Base-by-base conservation (phyloP, 805 yeast species). In the Ogataea degrootiae region DNA sequence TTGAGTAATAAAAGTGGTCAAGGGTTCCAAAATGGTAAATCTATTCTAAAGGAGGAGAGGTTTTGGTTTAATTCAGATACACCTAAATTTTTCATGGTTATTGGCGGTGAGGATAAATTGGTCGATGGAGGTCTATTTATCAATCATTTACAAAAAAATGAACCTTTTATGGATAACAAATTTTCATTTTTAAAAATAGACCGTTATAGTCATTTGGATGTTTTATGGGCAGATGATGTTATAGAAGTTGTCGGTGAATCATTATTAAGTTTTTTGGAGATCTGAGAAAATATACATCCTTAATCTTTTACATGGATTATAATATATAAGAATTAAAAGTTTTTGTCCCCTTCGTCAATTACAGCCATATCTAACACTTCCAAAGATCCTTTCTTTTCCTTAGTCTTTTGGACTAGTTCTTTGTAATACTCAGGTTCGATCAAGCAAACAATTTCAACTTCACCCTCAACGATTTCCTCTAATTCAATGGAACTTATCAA, bases 351-450 rank as follows among this genome's bases (percentile, higher is more conserved):
- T 47, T 82, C 84, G 51, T 80, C 82, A n/a, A 85, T 74, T 11
- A 87, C 96, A 15, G 96, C 92, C 85, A 87, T 84, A 56, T 89
- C 96, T 50, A 91, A 67, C 7, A 91, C 94, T 64, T 91, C 96
- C 4, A 90, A 73, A 2, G 80, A 70, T 2, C 89, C 94, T 52
- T 75, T 77, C 3, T 82, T 79, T 16, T 78, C 73, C 46, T 72
- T 75, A 45, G 86, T 75, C 6, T 84, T 54, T 42, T 80, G 84
- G 2, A 84, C 85, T 22, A 91, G 67, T 12, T 77, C 82, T 54
- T 90, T 77, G 63, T 87, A 91, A 56, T 78, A 79, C 12, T 88
- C 87, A 0, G 98, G 98, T 60, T 91, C 97, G 33, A 91, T 87
- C 31, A 86, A 73, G 3, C 89, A 87, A 12, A 76, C 72, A 14